Base-by-base conservation (phyloP, 495 filamentous ascomycete genomes). In the Cercophora samala region DNA sequence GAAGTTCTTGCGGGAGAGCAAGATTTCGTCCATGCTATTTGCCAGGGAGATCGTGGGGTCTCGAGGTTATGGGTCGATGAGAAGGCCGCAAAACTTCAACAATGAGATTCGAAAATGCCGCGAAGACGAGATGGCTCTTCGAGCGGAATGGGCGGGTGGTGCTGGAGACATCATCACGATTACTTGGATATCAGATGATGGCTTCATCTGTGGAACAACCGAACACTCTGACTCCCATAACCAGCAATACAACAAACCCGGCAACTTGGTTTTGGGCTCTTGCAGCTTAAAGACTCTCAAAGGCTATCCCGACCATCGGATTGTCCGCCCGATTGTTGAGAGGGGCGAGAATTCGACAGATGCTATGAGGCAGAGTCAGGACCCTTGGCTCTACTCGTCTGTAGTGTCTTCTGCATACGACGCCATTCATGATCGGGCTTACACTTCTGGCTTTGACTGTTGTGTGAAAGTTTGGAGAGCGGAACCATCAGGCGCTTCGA, bases 161-260 rank as follows among this genome's bases (percentile, higher is more conserved):
- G 87, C 85, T 37, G 85, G 87, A 6, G 87, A 89, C 71, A 86
- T 90, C 21, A 75, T 79, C 56, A 85, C 83, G 23, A 77, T 87
- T 15, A 78, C 77, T 29, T 90, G 88, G 88, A 69, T 81, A 0
- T 79, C 81, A 1, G 76, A 85, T 64, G 77, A 80, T 6, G 73
- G 69, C n/a, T 85, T 86, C 62, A 68, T 86, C 25, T 85, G 82
- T 62, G 93, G 93, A 2, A 90, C 91, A 2, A 87, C 89, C 2
- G 88, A 90, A 26, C 86, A 91, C 64, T 87, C 86, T 1, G 92
- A 97, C 72, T 75, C 84, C 0, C 84, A 89, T 63, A 92, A 91
- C 66, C 90, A 93, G 79, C 88, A 92, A 63, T 97, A 97, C 76
- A 97, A 97, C 70, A 85, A 89, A 58, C 83, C 84, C 0, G 89